Evolutionary conservation across 2,329 filamentous ascomycete genomes (phyloP), one percentile per base, ranked within the genome.

Genomic region (Colletotrichum kahawae): DNA sequence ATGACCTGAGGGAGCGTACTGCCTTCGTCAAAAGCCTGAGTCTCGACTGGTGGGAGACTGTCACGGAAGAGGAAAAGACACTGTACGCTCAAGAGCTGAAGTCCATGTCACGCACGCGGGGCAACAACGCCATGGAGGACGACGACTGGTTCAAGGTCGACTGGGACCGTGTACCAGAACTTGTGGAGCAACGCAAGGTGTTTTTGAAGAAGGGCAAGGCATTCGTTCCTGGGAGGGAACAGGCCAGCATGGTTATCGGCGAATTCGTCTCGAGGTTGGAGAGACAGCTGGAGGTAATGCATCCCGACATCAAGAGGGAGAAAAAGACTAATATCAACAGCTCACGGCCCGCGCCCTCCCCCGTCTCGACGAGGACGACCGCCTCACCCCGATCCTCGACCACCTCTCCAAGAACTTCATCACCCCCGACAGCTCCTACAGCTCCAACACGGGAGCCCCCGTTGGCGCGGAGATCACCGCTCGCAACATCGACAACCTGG

Each of bases 371-470:
- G 97, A 99, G 87, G 97, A 99, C 83, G 96, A 98, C 83, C 94
- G 97, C 60, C 90, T 99, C 7, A 90, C 89, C 1, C 91, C 91
- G 0, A 92, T 92, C 76, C 88, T 92, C 27, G 86, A 91, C 79
- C 90, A 99, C 81, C 90, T 99, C n/a, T 97, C 95, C 75, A 96
- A 98, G 84, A 98, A 96, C 82, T 99, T 99, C 84, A 93, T 95
- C 78, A 95, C 96, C 0, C 97, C 97, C 2, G 96, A 98, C 81
- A 92, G 95, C 9, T 91, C 92, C 14, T 98, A 97, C 86, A 90
- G 81, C 67, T 85, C 91, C 6, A 91, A 91, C 78, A 90, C 92
- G 27, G 89, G 92, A 73, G 88, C 92, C 4, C 88, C 95, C 9
- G 88, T 91, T 6, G 95, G 94, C 13, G 92, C 93, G 18, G 91